phyloP scores from a whole-genome alignment of 2,329 filamentous ascomycete species.

The Dissoconium aciculare region DNA sequence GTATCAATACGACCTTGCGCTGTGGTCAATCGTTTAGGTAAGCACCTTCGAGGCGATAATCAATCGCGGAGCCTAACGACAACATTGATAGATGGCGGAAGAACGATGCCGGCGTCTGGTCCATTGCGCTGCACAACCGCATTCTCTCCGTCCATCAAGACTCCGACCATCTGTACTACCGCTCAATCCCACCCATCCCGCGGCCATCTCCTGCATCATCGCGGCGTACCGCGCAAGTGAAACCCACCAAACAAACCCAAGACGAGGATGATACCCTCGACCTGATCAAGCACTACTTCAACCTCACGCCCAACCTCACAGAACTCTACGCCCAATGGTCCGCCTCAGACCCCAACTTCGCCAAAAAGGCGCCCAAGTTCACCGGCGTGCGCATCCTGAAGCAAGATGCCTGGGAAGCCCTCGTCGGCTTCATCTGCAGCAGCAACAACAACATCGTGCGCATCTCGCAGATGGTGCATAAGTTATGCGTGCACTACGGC shows the following conservation, averaged over 20 bases:
- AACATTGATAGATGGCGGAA: constrained; percentile 58
- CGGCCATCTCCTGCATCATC: constrained; percentile 27
- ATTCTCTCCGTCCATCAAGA: constrained; percentile 80
- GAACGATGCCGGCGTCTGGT: constrained; percentile 67
- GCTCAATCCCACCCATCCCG: constrained; percentile 38
- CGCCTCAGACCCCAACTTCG: constrained; percentile 70
- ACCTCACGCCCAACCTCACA: constrained; percentile 61
- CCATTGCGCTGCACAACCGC: constrained; percentile 71
- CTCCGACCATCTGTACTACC: constrained; percentile 61
- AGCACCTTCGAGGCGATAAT: no score
- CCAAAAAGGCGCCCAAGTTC: constrained; percentile 71
- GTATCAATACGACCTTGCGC: constrained; percentile 82
- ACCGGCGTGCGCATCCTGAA: constrained; percentile 81
- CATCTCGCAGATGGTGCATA: constrained; percentile 94
- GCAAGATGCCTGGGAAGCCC: constrained; percentile 90
- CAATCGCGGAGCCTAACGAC: no score
- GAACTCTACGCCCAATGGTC: constrained; percentile 80
- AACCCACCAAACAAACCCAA: constrained; percentile 20
- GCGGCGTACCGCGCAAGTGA: no score
- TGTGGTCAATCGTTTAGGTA: constrained; percentile 86
- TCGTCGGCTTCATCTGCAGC: constrained; percentile 92
- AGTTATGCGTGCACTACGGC: constrained; percentile 77
- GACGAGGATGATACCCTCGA: constrained; percentile 53
- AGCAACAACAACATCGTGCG: constrained; percentile 96
- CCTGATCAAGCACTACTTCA: constrained; percentile 74